A percentile compares a stretch with the other conserved stretches of the same genome.
Conservation (phyloP, 2,329 filamentous ascomycete genomes). For the Microcera coccophila region DNA sequence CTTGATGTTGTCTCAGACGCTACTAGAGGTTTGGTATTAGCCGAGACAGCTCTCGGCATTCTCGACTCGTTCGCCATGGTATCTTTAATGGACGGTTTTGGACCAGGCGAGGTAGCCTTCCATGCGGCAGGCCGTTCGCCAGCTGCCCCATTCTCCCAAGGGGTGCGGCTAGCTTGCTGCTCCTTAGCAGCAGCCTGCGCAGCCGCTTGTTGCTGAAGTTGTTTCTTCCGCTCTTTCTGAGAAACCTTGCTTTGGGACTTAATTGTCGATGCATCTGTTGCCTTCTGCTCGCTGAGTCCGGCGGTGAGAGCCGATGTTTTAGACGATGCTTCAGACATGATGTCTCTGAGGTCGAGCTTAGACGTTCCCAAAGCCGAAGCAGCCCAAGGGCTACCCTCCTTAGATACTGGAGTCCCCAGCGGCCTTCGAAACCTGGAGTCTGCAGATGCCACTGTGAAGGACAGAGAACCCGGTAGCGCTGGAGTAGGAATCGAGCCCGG, state of each 20-base stretch:
- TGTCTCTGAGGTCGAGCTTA: slow-evolving; percentile 71
- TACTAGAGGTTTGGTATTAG: slow-evolving; percentile 41
- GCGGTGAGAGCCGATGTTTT: slow-evolving; percentile 53
- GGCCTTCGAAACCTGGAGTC: slow-evolving; percentile 5
- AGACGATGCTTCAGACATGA: slow-evolving; percentile 61
- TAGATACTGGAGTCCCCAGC: slow-evolving; percentile 8
- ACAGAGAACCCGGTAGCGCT: slow-evolving; percentile 14
- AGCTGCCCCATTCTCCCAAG: slow-evolving; percentile 42
- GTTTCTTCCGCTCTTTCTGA: slow-evolving; percentile 86
- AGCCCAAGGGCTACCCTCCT: slow-evolving; percentile 46
- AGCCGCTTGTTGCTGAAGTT: slow-evolving; percentile 63
- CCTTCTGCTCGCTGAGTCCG: slow-evolving; percentile 49
- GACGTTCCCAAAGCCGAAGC: slow-evolving; percentile 49
- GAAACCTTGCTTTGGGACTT: slow-evolving; percentile 62
- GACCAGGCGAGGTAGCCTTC: slow-evolving; percentile 54
- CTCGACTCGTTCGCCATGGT: slow-evolving; percentile 36
- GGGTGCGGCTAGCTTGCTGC: slow-evolving; percentile 30
- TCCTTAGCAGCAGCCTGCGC: slow-evolving; percentile 39
- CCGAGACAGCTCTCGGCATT: slow-evolving; percentile 25
- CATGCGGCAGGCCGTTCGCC: slow-evolving; percentile 55
- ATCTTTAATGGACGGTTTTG: slow-evolving; percentile 50
- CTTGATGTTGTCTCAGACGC: slow-evolving; percentile 40
- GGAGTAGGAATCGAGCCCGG: slow-evolving; percentile 12
- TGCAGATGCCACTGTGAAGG: slow-evolving; percentile 7
- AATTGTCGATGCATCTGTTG: slow-evolving; percentile 37